phyloP scores from a whole-genome alignment of 331 rosid species.

The Malus hybrid region DNA sequence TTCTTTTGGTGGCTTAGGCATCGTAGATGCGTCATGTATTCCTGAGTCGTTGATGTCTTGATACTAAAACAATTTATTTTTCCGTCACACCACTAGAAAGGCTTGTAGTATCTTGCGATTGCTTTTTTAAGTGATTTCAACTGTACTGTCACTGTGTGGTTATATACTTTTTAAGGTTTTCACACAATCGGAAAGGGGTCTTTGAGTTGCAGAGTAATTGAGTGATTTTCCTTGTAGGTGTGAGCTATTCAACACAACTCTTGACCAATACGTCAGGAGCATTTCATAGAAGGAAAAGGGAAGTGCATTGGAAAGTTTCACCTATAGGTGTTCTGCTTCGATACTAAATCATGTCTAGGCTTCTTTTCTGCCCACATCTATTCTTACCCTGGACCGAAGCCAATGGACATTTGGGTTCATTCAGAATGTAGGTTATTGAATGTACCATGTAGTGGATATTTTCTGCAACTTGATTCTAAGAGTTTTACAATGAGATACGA shows the following conservation, averaged over 20 bases:
- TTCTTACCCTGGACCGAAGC: background rate
- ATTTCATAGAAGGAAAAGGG: constrained; percentile 44
- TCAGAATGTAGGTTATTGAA: background rate
- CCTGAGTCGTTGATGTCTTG: background rate
- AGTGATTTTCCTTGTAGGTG: constrained; percentile 34
- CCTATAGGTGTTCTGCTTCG: background rate
- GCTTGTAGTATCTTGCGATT: background rate
- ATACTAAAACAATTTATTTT: background rate
- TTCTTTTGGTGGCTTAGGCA: background rate
- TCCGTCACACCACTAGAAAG: background rate
- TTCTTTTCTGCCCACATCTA: background rate
- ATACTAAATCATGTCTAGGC: background rate
- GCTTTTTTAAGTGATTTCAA: background rate
- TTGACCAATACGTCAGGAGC: constrained; percentile 87
- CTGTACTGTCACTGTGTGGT: background rate
- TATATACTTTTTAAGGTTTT: background rate
- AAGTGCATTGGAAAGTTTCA: background rate
- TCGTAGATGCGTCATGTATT: background rate
- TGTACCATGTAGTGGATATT: background rate
- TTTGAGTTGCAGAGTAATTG: background rate
- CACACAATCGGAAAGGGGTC: background rate
- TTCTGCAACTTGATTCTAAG: background rate
- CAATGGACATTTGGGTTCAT: background rate
- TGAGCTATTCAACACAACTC: constrained; percentile 76
- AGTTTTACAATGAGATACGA: background rate